A percentile compares a stretch with the other conserved stretches of the same genome.
phyloP scores from a whole-genome alignment of 352 stramenopile genomes.

The Phytophthora pinifolia region DNA sequence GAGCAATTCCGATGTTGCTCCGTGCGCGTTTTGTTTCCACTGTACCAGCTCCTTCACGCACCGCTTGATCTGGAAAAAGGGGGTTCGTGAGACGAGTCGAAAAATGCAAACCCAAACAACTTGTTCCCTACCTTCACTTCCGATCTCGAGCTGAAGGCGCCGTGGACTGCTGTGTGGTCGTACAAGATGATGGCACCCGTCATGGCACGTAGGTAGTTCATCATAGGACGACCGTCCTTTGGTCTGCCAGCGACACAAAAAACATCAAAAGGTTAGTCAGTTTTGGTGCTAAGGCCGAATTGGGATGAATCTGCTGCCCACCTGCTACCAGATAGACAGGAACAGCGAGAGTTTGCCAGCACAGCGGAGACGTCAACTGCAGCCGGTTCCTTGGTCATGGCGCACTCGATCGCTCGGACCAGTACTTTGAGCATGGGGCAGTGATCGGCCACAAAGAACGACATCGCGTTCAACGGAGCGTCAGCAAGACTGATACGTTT shows the following conservation, averaged over 20 bases:
- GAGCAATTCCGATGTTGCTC: slow-evolving; percentile 41
- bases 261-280: background rate
- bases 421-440: slow-evolving; percentile 62
- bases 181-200: slow-evolving; percentile 59
- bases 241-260: slow-evolving; percentile 11
- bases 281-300: background rate
- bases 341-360: slow-evolving; percentile 50
- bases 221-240: slow-evolving; percentile 41
- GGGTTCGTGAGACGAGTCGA: background rate
- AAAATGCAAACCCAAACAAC: background rate
- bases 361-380: slow-evolving; percentile 38
- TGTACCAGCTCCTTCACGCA: slow-evolving; percentile 56
- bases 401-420: slow-evolving; percentile 40
- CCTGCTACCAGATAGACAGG: slow-evolving; percentile 29
- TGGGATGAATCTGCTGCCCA: background rate
- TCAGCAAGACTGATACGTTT: slow-evolving; percentile 31
- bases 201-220: slow-evolving; percentile 56
- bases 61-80: slow-evolving; percentile 45
- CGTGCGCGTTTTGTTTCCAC: slow-evolving; percentile 32
- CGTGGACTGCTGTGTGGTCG: slow-evolving; percentile 48
- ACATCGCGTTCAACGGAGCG: slow-evolving; percentile 48
- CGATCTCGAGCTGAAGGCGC: slow-evolving; percentile 53
- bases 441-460: slow-evolving; percentile 65
- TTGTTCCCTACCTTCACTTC: slow-evolving; percentile 46
- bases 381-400: slow-evolving; percentile 37